These are phyloP conservation scores for Syzygium jambos DNA, from an alignment of 345 rosid genomes.

Conservation along the genomic window DNA sequence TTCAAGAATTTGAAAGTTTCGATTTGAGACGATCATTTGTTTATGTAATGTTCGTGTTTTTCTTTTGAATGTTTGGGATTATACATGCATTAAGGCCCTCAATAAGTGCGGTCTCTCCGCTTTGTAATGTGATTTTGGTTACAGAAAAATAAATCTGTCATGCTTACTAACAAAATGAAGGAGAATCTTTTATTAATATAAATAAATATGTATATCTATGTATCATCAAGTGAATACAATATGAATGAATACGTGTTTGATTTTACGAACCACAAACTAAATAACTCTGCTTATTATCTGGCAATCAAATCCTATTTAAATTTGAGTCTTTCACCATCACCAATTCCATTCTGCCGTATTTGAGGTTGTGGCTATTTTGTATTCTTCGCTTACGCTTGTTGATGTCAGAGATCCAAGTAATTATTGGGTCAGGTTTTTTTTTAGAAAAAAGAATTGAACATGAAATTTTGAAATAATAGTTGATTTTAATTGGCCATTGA, in stretches of 20 bases:
- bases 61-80: neutral
- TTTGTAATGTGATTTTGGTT: neutral
- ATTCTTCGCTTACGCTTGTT: neutral
- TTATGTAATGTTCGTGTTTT: neutral
- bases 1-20: neutral
- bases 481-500: rapidly evolving
- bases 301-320: neutral
- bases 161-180: neutral
- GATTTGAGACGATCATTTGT: neutral
- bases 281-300: neutral
- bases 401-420: neutral
- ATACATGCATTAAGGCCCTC: neutral
- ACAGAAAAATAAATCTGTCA: neutral
- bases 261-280: neutral
- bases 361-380: neutral
- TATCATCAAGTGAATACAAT: neutral
- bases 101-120: neutral
- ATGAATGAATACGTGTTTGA: neutral
- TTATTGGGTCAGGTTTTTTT: neutral
- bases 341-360: neutral
- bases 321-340: neutral
- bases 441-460: neutral
- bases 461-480: no score
- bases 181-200: neutral
- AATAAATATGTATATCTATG: no score